Conservation (phyloP, 2,329 filamentous ascomycete genomes). For the Paecilomyces sp. region DNA sequence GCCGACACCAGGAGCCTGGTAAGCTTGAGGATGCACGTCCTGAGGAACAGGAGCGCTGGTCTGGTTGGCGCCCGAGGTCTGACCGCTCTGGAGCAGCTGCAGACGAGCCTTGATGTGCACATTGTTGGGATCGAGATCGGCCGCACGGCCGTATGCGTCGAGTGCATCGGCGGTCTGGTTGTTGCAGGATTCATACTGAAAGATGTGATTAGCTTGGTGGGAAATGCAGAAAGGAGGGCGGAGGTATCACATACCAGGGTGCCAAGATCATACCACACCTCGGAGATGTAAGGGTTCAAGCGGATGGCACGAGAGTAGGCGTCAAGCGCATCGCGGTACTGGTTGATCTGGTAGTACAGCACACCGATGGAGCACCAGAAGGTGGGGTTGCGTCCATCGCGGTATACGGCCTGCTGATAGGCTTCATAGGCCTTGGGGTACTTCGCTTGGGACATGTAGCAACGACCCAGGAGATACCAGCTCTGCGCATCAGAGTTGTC, state of each 20-base stretch:
- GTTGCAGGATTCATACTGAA: slow-evolving; percentile 93
- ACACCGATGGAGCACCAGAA: slow-evolving; percentile 99
- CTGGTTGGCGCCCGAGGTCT: slow-evolving; percentile 57
- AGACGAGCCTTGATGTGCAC: slow-evolving; percentile 94
- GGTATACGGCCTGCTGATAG: slow-evolving; percentile 97
- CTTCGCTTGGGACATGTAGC: slow-evolving; percentile 99
- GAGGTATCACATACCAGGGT: slow-evolving; percentile 64
- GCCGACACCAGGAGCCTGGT: slow-evolving; percentile 74
- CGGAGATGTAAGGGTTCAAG: slow-evolving; percentile 94
- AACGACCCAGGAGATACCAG: slow-evolving; percentile 95
- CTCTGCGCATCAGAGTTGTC: slow-evolving; percentile 94
- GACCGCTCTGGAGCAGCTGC: slow-evolving; percentile 74
- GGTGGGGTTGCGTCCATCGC: slow-evolving; percentile 92
- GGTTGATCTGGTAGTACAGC: slow-evolving; percentile 98
- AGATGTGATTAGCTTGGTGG: slow-evolving; percentile 14
- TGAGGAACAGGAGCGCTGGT: slow-evolving; percentile 64
- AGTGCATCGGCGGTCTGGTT: slow-evolving; percentile 96
- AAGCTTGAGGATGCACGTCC: slow-evolving; percentile 92
- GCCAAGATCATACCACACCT: slow-evolving; percentile 98
- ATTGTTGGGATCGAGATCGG: slow-evolving; percentile 87
- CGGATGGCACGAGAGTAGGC: slow-evolving; percentile 95
- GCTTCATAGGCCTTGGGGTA: slow-evolving; percentile 98
- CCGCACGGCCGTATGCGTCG: slow-evolving; percentile 89
- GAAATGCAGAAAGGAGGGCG: slow-evolving; percentile 13
- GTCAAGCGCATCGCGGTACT: slow-evolving; percentile 95